Conservation (phyloP, 306 rosid species). For the Senna tora region DNA sequence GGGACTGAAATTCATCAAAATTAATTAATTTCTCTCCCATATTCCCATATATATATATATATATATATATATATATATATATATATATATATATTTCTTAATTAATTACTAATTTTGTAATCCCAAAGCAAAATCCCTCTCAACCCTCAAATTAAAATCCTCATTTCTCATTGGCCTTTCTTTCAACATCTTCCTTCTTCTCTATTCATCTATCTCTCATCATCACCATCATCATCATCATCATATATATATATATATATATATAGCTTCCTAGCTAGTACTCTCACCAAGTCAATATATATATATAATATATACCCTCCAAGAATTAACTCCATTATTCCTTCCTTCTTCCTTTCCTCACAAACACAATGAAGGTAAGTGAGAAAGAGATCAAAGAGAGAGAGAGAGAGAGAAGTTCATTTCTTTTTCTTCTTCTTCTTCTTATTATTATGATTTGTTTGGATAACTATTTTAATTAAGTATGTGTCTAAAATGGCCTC, state of each 20-base stretch:
- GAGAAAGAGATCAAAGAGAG: neutral
- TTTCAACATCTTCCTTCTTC: slow-evolving; percentile 41
- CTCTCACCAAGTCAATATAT: no score
- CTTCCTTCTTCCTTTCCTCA: neutral
- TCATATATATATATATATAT: no score
- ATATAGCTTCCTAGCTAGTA: no score
- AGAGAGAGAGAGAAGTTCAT: neutral
- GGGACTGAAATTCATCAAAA: slow-evolving; percentile 49
- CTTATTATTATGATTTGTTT: neutral
- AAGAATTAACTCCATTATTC: no score
- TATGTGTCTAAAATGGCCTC: neutral
- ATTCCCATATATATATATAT: neutral
- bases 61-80: neutral
- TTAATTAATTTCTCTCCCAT: neutral
- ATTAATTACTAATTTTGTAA: neutral
- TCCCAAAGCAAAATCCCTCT: slow-evolving; percentile 59
- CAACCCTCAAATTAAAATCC: no score
- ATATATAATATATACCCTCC: no score
- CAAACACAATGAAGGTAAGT: slow-evolving; percentile 12
- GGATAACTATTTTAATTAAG: no score
- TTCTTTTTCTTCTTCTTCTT: neutral
- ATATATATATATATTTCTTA: no score
- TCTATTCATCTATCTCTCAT: slow-evolving; percentile 26
- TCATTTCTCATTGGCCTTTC: slow-evolving; percentile 41
- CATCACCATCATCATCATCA: slow-evolving; percentile 26